Percentiles rank a stretch among this genome's conserved stretches.
These are phyloP conservation scores for Solanum medicagineum DNA, from an alignment of 257 asterid species.

Conservation along the genomic window DNA sequence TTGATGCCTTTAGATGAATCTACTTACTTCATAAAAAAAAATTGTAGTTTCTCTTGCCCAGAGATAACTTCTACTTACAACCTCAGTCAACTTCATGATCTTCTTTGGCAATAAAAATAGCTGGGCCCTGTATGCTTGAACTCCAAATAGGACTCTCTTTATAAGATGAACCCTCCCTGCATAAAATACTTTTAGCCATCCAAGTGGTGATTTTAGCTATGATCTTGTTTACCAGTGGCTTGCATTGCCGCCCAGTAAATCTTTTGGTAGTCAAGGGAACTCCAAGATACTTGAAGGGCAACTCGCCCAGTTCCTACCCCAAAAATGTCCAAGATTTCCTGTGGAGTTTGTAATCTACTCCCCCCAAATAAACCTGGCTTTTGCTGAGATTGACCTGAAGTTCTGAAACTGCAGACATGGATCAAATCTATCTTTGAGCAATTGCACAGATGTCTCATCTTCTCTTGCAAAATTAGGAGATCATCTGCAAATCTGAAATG, in stretches of 20 bases:
- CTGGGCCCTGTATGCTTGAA: neutral
- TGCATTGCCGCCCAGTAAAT: neutral
- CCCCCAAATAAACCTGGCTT: neutral
- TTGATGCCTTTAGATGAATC: too few relatives aligned
- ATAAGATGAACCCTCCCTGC: neutral
- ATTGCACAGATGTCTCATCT: neutral
- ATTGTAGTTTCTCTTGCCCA: neutral
- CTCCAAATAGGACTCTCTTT: neutral
- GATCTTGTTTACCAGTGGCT: neutral
- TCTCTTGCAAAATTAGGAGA: neutral
- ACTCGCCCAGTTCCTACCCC: neutral
- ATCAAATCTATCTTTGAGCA: neutral
- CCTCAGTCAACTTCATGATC: neutral
- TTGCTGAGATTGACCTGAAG: neutral
- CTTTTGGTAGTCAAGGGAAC: neutral
- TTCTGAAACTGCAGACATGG: neutral
- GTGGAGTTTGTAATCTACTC: neutral
- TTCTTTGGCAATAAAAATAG: neutral
- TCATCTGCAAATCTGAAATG: neutral
- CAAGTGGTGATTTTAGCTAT: neutral
- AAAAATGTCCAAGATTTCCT: neutral
- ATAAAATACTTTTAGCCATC: neutral
- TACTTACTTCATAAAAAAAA: too few relatives aligned
- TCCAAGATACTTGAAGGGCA: neutral
- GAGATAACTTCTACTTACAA: neutral